A percentile compares a stretch with the other conserved stretches of the same genome.
Evolutionary conservation across 1,139 yeast species (phyloP).

Genomic region (Chernovozyma aurita): DNA sequence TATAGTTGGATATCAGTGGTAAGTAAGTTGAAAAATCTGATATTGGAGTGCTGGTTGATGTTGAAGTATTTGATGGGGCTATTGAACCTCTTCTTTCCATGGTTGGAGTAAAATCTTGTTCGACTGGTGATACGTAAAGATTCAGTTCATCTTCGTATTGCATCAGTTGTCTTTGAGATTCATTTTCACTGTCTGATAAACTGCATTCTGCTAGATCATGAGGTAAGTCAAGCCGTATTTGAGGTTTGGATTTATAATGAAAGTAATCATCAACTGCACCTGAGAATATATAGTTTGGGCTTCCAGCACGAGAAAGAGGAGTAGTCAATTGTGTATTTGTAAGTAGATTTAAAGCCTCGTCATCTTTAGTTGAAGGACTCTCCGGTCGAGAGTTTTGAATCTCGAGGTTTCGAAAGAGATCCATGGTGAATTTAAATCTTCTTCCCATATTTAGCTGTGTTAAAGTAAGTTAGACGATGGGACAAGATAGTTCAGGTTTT

Average conservation of each 20-base stretch:
- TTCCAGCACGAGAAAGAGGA: slow-evolving; percentile 3
- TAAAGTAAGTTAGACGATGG: not conserved
- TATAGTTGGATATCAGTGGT: slow-evolving; percentile 12
- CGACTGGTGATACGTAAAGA: slow-evolving; percentile 5
- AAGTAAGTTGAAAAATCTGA: slow-evolving; percentile 4
- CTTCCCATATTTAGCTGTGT: no score
- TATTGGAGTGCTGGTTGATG: slow-evolving; percentile 5
- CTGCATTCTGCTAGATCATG: no score
- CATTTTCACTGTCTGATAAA: no score
- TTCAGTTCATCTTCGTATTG: not conserved
- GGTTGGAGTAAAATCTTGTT: not conserved
- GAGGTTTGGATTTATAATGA: slow-evolving; percentile 3
- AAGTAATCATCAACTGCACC: slow-evolving; percentile 5
- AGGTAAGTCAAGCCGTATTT: not conserved
- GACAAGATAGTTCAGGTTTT: no score
- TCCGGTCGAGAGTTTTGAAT: not conserved
- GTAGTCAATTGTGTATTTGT: slow-evolving; percentile 2
- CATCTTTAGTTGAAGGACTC: not conserved
- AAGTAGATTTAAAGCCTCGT: not conserved
- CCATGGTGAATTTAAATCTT: slow-evolving; percentile 5
- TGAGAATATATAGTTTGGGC: slow-evolving; percentile 4
- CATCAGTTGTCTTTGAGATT: not conserved
- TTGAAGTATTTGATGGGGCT: slow-evolving; percentile 4
- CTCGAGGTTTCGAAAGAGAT: slow-evolving; percentile 1
- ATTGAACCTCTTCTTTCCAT: slow-evolving; percentile 5